Base-by-base conservation (phyloP, 768 basidiomycete species). In the Lactarius indigo region DNA sequence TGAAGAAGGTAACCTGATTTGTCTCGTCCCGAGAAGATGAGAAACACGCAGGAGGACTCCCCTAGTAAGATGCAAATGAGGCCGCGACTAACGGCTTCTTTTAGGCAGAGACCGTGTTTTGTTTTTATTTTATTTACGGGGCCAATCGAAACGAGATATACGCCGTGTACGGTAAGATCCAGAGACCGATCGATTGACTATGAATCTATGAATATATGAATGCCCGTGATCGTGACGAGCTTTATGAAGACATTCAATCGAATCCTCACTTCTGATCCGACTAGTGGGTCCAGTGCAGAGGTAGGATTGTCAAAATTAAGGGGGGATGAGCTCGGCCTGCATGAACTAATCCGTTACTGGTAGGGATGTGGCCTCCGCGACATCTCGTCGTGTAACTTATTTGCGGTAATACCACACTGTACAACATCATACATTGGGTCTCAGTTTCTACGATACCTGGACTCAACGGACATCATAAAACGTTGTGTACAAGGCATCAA, bases 11-110 rank as follows among this genome's bases (percentile, higher is more conserved):
- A 35, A 80, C 74, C 55, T 80, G 79, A 35, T 73, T 69, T 56
- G 74, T 74, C 83, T 82, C 84, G 66, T 79, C 79, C 54, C 61
- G 57, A 5, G 80, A 77, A 1, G 79, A 78, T 1, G 81, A 82
- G 59, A 80, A 83, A 82, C 81, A 63, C 83, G 82, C 26, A 82
- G 65, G 52, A 83, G 76, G 12, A 83, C 65, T 5, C 78, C 59
- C 66, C 64, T 2, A 76, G 61, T 79, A 80, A 71, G 20, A 57
- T 75, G 47, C 82, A 81, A 26, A 63, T 74, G 47, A 80, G 64
- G 3, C 75, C 75, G 30, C 79, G 75, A 28, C 62, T 69, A 42
- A 78, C 78, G n/a, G 65, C 44, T 73, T 72, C 70, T 78, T 79
- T 74, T 77, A 78, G n/a, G 69, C 72, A 2, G 74, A 71, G n/a